Base-by-base conservation (phyloP, 2,329 filamentous ascomycete genomes). In the Trichoderma endophyticum region DNA sequence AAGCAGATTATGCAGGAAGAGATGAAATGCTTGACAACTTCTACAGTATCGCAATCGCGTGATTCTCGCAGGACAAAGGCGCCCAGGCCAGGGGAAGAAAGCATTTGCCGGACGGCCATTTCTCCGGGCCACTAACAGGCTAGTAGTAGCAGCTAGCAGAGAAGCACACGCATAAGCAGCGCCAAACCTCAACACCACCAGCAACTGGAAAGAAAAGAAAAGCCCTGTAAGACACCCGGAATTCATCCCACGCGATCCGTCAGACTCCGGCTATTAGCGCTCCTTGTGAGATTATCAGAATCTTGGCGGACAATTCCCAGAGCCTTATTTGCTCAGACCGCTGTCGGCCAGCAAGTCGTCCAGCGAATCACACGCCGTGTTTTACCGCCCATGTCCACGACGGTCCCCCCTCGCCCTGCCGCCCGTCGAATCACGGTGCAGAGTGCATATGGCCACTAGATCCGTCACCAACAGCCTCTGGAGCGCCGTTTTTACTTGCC, bases 371-470 rank as follows among this genome's bases (percentile, higher is more conserved):
- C 48, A 56, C 43, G 64, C 30, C 39, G 15, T 6, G 34, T 34
- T 39, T 75, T 76, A 71, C 72, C 75, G 76, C 76, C 75, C 72
- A 71, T 69, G 51, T 70, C 71, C 65, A 26, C 64, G 62, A 60
- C 60, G 34, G 62, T 54, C 65, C 64, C 54, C 51, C 48, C 66
- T 71, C 32, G 32, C 62, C 57, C 57, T 48, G n/a, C 60, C 70
- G 59, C 56, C 62, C 56, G 51, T 68, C 72, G 68, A 74, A 75
- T 75, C 75, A 75, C 43, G 54, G 48, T 28, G 21, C 72, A 71
- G 71, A 72, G 63, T 7, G 57, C 64, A 62, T 56, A 32, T 30
- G 11, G 43, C 14, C 59, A 34, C 60, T 56, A 36, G 39, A 65
- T 32, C 61, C 60, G 61, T 67, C 64, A 71, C 66, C 72, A 60